phyloP scores from a whole-genome alignment of 2,329 filamentous ascomycete genomes.

The Neurospora crassa region DNA sequence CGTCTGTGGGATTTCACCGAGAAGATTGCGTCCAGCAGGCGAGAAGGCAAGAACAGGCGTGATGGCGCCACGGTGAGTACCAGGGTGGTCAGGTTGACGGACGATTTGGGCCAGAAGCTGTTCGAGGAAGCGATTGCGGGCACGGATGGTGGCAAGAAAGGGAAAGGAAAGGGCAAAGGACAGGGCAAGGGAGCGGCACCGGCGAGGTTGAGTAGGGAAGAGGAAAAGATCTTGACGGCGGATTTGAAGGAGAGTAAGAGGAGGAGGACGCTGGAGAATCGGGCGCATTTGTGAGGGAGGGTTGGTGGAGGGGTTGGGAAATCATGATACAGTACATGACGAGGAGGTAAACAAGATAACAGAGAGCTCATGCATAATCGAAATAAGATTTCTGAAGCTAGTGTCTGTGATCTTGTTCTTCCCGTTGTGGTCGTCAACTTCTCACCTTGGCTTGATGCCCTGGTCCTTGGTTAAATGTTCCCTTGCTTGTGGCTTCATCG shows the following conservation, averaged over 20 bases:
- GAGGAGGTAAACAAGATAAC: neutral
- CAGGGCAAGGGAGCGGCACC: conserved; percentile 24
- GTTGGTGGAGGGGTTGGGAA: neutral
- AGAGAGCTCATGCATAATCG: neutral
- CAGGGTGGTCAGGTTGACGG: conserved; percentile 68
- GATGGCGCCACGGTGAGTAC: conserved; percentile 83
- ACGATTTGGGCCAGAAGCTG: conserved; percentile 59
- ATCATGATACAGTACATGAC: neutral
- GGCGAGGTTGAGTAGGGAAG: conserved; percentile 40
- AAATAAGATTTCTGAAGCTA: neutral
- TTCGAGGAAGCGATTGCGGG: conserved; percentile 45
- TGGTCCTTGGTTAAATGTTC: too few relatives aligned
- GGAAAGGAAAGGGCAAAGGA: conserved; percentile 18
- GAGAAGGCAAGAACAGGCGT: conserved; percentile 93
- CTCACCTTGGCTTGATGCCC: too few relatives aligned
- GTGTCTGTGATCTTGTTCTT: neutral
- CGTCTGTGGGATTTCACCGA: conserved; percentile 88
- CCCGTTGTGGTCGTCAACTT: too few relatives aligned
- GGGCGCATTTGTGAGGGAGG: conserved; percentile 28
- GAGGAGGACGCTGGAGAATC: conserved; percentile 38
- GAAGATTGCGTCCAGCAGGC: conserved; percentile 68
- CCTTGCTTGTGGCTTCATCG: too few relatives aligned
- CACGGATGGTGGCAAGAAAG: conserved; percentile 18
- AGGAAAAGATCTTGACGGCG: conserved; percentile 34
- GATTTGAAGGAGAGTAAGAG: conserved; percentile 36